Conservation (phyloP, 2,329 filamentous ascomycete species). For the Camillea tinctor region DNA sequence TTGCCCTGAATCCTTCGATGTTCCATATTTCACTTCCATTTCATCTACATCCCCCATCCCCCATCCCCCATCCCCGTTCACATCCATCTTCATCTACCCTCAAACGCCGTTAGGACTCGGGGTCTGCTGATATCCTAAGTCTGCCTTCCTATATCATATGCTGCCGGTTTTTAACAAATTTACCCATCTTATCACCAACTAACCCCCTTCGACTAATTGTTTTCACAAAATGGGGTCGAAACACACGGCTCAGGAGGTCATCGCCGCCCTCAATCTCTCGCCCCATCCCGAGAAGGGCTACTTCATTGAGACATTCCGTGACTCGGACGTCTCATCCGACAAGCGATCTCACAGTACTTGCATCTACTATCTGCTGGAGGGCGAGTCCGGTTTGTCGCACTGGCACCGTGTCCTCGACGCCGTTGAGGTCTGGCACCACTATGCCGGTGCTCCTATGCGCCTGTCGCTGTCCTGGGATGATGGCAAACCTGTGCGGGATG, state of each 20-base stretch:
- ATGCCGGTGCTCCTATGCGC: constrained; percentile 48
- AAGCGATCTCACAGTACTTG: constrained; percentile 44
- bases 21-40: no score
- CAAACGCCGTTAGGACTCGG: no score
- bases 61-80: no score
- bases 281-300: constrained; percentile 50
- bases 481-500: constrained; percentile 36
- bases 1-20: no score
- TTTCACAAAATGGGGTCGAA: neutral
- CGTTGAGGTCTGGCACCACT: constrained; percentile 53
- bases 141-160: no score
- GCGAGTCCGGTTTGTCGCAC: constrained; percentile 39
- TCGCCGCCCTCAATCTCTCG: constrained; percentile 40
- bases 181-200: neutral
- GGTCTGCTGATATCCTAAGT: no score
- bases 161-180: no score
- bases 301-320: constrained; percentile 46
- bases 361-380: constrained; percentile 54
- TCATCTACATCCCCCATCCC: no score
- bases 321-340: constrained; percentile 26
- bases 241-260: constrained; percentile 41
- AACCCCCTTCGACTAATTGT: neutral
- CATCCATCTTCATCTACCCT: no score
- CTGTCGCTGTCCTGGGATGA: constrained; percentile 45
- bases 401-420: constrained; percentile 51